A percentile compares a stretch with the other conserved stretches of the same genome.
Conservation (phyloP, 2,329 filamentous ascomycete species). For the Diaporthe citrichinensis region DNA sequence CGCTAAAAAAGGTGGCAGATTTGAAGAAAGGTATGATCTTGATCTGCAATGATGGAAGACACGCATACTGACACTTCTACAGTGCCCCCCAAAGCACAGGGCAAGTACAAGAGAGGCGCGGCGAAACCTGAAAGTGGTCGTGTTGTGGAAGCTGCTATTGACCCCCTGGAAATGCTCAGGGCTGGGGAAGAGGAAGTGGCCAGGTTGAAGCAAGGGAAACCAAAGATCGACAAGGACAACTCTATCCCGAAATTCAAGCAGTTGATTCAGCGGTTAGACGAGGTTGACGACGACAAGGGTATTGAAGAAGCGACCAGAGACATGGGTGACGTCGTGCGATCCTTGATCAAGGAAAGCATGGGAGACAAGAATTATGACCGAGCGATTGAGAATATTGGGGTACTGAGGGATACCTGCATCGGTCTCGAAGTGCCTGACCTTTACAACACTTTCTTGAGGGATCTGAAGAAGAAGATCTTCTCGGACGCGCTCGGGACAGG, state of each 20-base stretch:
- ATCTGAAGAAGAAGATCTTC: constrained; percentile 80
- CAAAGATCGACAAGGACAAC: constrained; percentile 73
- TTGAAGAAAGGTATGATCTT: constrained; percentile 82
- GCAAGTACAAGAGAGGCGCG: constrained; percentile 74
- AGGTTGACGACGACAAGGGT: constrained; percentile 69
- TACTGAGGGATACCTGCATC: constrained; percentile 83
- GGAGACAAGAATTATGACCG: constrained; percentile 82
- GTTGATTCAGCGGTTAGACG: constrained; percentile 62
- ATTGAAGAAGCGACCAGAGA: constrained; percentile 80
- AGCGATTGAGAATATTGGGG: constrained; percentile 81
- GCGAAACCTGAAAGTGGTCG: constrained; percentile 16
- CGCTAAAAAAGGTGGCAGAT: constrained; percentile 77
- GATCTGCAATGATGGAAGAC: background rate
- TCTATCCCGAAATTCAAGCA: constrained; percentile 93
- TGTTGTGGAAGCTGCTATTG: background rate
- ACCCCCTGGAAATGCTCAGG: background rate
- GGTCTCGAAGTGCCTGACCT: constrained; percentile 80
- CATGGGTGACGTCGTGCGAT: constrained; percentile 79
- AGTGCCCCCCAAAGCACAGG: constrained; percentile 86
- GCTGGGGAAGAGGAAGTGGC: constrained; percentile 42
- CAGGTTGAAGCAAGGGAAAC: constrained; percentile 47
- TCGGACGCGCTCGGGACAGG: constrained; percentile 81
- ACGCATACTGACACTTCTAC: background rate
- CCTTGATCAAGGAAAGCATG: constrained; percentile 79
- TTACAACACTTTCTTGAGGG: constrained; percentile 81